Conservation (phyloP, 352 stramenopile genomes). For the Pythium oligandrum region DNA sequence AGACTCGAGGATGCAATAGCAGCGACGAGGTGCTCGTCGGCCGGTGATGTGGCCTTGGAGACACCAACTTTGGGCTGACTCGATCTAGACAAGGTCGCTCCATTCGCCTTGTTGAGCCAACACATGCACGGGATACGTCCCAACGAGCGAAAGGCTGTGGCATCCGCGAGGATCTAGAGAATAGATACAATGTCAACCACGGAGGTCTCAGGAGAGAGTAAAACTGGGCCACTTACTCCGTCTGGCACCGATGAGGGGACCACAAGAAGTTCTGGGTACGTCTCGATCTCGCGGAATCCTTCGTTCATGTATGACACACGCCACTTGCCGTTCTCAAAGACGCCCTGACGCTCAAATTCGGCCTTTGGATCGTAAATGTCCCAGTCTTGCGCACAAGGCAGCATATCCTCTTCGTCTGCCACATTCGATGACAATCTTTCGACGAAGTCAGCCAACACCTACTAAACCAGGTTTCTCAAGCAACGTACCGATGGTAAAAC, state of each 20-base stretch:
- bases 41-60: constrained; percentile 68
- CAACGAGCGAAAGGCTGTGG: constrained; percentile 65
- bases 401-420: constrained; percentile 38
- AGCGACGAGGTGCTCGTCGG: constrained; percentile 66
- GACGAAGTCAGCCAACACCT: too few species aligned
- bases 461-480: background rate
- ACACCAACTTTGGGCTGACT: constrained; percentile 82
- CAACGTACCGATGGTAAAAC: constrained; percentile 65
- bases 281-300: constrained; percentile 82
- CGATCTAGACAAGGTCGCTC: constrained; percentile 63
- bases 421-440: constrained; percentile 41
- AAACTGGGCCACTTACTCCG: constrained; percentile 30
- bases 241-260: constrained; percentile 89
- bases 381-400: constrained; percentile 62
- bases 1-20: constrained; percentile 62
- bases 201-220: too few species aligned
- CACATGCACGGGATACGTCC: constrained; percentile 66
- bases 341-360: constrained; percentile 75
- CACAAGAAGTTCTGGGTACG: constrained; percentile 93
- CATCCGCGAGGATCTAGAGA: constrained; percentile 61
- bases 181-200: background rate
- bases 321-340: constrained; percentile 66
- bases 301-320: constrained; percentile 57
- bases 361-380: constrained; percentile 51
- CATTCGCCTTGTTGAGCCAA: constrained; percentile 70